Base-by-base conservation (phyloP, 176 grass and related monocot genomes). In the Bolboschoenus planiculmis region DNA sequence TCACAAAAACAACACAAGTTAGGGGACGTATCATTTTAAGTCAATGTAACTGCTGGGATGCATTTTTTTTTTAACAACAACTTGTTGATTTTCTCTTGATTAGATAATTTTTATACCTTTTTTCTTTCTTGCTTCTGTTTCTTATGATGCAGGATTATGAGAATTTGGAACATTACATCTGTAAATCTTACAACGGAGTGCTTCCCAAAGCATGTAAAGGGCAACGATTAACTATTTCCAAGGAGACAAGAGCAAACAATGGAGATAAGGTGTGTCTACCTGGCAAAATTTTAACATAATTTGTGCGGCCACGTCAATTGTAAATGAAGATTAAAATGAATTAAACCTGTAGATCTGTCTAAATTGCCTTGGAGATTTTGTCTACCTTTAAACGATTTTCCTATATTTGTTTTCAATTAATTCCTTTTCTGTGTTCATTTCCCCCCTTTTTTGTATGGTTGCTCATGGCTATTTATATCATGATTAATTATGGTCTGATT, bases 131-230 rank as follows among this genome's bases (percentile, higher is more conserved):
- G 40, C 68, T 33, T 40, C 56, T 58, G 81, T 57, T 86, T 78
- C 56, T 30, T 70, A 10, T 82, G 39, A 27, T 84, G 54, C 43
- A 97, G 92, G 92, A 92, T 66, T 97, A 97, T 81, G 73, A 80
- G 26, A 92, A 94, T 14, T 90, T 97, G 18, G 78, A 94, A 85
- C 80, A 80, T 40, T 91, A 97, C 82, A 84, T 97, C 58, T 97
- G 95, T 70, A 90, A 83, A 64, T 88, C 90, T 75, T 94, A 92
- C 40, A 83, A 88, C 7, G 88, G 92, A 1, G 78, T 83, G 35
- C 85, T 92, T 85, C 95, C 95, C 35, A 78, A 81, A 83, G 92
- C 84, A 36, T 97, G 95, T 67, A 84, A 85, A 84, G 87, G 88
- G 61, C 81, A 82, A 15, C 76, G 79, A 20, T 75, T 92, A 10